Base-by-base conservation (phyloP, 345 rosid genomes). In the Eucalyptus fibrosa region DNA sequence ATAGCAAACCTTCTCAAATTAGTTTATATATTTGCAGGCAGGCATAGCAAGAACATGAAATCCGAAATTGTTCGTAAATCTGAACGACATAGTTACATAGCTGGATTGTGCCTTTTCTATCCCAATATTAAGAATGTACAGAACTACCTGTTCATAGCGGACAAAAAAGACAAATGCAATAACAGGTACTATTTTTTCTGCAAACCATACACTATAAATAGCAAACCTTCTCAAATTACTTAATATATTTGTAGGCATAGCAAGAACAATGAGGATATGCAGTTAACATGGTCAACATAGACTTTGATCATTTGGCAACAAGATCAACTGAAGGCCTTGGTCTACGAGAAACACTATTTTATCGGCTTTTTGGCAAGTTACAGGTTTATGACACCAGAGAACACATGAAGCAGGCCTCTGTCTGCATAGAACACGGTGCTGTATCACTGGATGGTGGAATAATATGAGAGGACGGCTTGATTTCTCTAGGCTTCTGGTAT, bases 381-480 rank as follows among this genome's bases (percentile, higher is more conserved):
- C 96, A 96, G 86, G 96, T 97, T 11, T 96, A 97, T 50, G 92
- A 90, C 50, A 96, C 95, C 14, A 88, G 93, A 83, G 51, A 90
- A 19, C 90, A 93, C 6, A 91, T 95, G 93, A 86, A 87, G 62
- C 88, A 80, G 37, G 97, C 97, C 69, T 89, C 90, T 50, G 89
- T 89, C 40, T 89, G 72, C 89, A 91, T 94, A 40, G 87, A 32
- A 12, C 90, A 93, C 23, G 91, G 93, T 32, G 93, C 93, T 42
- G 93, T 96, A 12, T 95, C 98, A 42, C 87, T 95, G 59, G 98
- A 96, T 77, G 99, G 97, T 3, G 93, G 95, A 50, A 94, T 94
- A 14, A 77, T 90, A 26, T 92, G 91, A 89, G 94, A 89, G 90
- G 92, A 94, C 30, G 93, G 94, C 30, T 47, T 92, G 12, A 88